Percentiles rank a stretch among this genome's conserved stretches.
Evolutionary conservation across 495 filamentous ascomycete species (phyloP).

Genomic region (Podospora tetraspora): DNA sequence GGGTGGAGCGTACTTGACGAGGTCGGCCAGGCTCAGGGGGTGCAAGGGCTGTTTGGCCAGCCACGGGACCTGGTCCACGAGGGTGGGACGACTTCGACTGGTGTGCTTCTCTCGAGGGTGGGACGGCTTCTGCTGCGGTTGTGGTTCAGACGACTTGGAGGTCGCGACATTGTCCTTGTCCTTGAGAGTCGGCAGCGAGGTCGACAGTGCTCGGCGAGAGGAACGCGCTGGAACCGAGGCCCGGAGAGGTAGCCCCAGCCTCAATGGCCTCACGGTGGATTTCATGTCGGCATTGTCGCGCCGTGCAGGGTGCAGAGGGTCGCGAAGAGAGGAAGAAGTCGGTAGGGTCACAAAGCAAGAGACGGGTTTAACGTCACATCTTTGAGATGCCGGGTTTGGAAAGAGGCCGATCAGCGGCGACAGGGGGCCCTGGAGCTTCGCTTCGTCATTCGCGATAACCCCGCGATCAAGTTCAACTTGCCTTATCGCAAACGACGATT

Average conservation of each 20-base stretch:
- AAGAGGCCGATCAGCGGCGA: neutral
- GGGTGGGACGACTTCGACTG: slow-evolving; percentile 15
- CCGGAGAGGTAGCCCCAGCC: slow-evolving; percentile 31
- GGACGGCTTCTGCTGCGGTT: slow-evolving; percentile 7
- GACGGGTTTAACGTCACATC: neutral
- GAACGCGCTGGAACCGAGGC: slow-evolving; percentile 19
- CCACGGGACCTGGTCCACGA: slow-evolving; percentile 66
- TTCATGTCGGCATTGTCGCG: slow-evolving; percentile 45
- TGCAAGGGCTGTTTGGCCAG: slow-evolving; percentile 76
- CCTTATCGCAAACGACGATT: neutral
- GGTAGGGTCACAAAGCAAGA: neutral
- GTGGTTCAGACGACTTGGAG: slow-evolving; percentile 2
- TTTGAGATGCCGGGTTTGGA: neutral
- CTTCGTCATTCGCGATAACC: neutral
- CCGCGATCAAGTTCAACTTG: neutral
- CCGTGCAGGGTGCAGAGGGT: neutral
- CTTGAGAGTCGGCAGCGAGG: slow-evolving; percentile 10
- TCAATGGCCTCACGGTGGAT: slow-evolving; percentile 32
- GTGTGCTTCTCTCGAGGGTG: slow-evolving; percentile 4
- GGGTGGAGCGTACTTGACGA: slow-evolving; percentile 62
- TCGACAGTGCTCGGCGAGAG: slow-evolving; percentile 12
- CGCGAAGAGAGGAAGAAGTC: neutral
- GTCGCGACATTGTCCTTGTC: neutral
- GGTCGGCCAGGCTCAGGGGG: slow-evolving; percentile 75
- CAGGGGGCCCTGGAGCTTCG: neutral